These are phyloP conservation scores for Blastobotrys serpentis DNA, from an alignment of 1,139 yeast species.

Conservation along the genomic window DNA sequence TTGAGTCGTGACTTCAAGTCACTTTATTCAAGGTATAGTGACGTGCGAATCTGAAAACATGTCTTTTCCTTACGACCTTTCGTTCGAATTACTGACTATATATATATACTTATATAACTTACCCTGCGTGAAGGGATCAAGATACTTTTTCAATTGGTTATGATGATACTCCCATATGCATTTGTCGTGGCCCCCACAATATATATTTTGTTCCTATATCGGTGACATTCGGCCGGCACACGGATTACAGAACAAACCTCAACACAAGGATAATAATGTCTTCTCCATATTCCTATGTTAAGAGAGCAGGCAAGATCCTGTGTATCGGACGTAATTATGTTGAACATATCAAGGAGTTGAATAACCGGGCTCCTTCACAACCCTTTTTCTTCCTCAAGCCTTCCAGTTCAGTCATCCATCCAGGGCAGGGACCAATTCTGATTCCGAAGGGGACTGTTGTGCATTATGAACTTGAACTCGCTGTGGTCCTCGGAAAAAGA, in stretches of 20 bases:
- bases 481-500: slow-evolving; percentile 64
- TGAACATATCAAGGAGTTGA: slow-evolving; percentile 88
- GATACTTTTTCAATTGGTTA: not conserved
- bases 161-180: no score
- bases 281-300: slow-evolving; percentile 44
- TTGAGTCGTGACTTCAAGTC: not conserved
- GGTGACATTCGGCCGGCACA: not conserved
- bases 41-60: no score
- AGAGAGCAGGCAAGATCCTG: slow-evolving; percentile 72
- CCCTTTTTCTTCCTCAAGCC: slow-evolving; percentile 96
- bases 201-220: not conserved
- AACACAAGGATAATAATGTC: not conserved
- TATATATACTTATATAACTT: not conserved
- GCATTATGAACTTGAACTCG: slow-evolving; percentile 93
- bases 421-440: slow-evolving; percentile 70
- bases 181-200: not conserved
- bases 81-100: slow-evolving; percentile 2
- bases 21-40: not conserved
- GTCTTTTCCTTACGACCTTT: no score
- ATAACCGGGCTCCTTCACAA: slow-evolving; percentile 67
- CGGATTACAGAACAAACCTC: not conserved
- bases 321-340: slow-evolving; percentile 97
- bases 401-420: slow-evolving; percentile 44
- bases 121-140: not conserved
- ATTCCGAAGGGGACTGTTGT: slow-evolving; percentile 79